phyloP scores from a whole-genome alignment of 2,329 filamentous ascomycete species.

The Xylariaceae sp. region DNA sequence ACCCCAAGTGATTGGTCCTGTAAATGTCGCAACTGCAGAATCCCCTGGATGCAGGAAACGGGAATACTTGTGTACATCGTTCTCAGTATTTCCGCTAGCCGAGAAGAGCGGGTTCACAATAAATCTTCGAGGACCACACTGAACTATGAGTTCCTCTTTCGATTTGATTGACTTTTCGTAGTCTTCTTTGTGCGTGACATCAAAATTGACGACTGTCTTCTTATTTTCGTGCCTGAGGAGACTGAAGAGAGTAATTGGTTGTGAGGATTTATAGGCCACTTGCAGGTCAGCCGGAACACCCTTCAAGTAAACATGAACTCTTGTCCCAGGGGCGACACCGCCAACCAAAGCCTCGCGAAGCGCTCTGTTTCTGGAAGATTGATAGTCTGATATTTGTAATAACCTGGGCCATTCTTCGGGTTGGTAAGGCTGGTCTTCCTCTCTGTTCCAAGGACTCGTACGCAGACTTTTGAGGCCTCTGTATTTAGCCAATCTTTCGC shows the following conservation, averaged over 20 bases:
- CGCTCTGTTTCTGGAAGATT: conserved; percentile 70
- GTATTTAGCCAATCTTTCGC: conserved; percentile 81
- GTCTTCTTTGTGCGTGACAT: conserved; percentile 78
- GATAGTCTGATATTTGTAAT: conserved; percentile 85
- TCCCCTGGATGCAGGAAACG: conserved; percentile 87
- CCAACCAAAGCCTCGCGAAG: conserved; percentile 83
- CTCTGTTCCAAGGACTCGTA: conserved; percentile 82
- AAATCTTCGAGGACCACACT: conserved; percentile 84
- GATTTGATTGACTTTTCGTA: conserved; percentile 74
- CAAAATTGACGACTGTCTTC: conserved; percentile 82
- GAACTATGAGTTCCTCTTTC: conserved; percentile 87
- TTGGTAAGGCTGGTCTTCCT: conserved; percentile 80
- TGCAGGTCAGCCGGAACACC: conserved; percentile 43
- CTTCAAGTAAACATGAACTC: conserved; percentile 73
- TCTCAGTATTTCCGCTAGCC: conserved; percentile 81
- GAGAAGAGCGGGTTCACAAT: conserved; percentile 89
- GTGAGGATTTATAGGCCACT: conserved; percentile 47
- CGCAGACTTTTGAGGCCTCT: conserved; percentile 87
- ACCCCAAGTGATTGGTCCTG: conserved; percentile 89
- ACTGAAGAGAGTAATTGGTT: conserved; percentile 74
- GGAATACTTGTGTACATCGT: conserved; percentile 96
- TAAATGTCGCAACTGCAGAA: conserved; percentile 83
- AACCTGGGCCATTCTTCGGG: conserved; percentile 86
- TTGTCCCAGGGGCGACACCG: conserved; percentile 76
- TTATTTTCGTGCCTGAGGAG: conserved; percentile 94